Percentiles rank a stretch among this genome's conserved stretches.
These are phyloP conservation scores for Stentor roeselii DNA, from an alignment of 73 alveolate species.

Conservation along the genomic window DNA sequence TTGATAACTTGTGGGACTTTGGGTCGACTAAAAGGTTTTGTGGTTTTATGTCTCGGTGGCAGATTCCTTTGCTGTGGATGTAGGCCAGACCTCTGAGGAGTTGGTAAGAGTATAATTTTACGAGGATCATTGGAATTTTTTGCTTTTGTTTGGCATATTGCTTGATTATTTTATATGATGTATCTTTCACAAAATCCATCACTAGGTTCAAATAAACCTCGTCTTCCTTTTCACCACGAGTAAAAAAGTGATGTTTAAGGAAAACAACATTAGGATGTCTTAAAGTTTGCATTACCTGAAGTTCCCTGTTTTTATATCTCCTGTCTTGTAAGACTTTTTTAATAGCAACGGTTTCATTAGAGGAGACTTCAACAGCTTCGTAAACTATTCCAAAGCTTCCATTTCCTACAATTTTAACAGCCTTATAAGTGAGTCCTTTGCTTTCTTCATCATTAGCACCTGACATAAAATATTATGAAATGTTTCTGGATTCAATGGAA, in stretches of 20 bases:
- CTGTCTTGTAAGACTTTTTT: slow-evolving; percentile 82
- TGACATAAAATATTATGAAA: no score
- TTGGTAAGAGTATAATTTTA: slow-evolving; percentile 88
- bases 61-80: slow-evolving; percentile 65
- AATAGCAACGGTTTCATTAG: slow-evolving; percentile 84
- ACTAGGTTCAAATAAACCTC: slow-evolving; percentile 84
- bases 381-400: slow-evolving; percentile 79
- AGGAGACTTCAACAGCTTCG: slow-evolving; percentile 71
- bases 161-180: slow-evolving; percentile 65
- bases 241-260: slow-evolving; percentile 80
- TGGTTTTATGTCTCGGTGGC: slow-evolving; percentile 86
- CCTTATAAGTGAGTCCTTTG: no score
- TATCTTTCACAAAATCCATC: slow-evolving; percentile 91
- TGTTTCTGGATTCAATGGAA: no score
- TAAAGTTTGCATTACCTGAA: slow-evolving; percentile 80
- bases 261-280: slow-evolving; percentile 81
- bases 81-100: slow-evolving; percentile 83
- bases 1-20: slow-evolving; percentile 49
- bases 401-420: slow-evolving; percentile 70
- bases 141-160: slow-evolving; percentile 69
- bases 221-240: slow-evolving; percentile 76
- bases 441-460: no score
- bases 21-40: slow-evolving; percentile 77
- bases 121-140: slow-evolving; percentile 72
- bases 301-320: slow-evolving; percentile 90